A percentile compares a stretch with the other conserved stretches of the same genome.
Evolutionary conservation across 345 rosid genomes (phyloP).

Genomic region (Populus deltoides): DNA sequence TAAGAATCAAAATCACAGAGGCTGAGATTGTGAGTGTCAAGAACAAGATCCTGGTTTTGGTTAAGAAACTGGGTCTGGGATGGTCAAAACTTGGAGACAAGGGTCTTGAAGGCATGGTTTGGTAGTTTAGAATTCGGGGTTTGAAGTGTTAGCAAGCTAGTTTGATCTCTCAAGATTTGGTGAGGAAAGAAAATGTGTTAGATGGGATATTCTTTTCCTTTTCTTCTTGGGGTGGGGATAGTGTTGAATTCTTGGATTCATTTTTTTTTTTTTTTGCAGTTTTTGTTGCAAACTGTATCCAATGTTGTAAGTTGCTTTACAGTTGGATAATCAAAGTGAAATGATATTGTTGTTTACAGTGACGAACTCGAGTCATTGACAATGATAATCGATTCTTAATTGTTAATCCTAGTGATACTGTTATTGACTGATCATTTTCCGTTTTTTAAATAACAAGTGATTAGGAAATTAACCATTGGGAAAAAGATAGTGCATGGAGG

Average conservation of each 20-base stretch:
- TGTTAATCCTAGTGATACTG: background rate
- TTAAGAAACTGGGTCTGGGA: conserved; percentile 36
- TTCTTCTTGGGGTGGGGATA: background rate
- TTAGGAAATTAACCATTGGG: conserved; percentile 11
- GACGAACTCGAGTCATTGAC: background rate
- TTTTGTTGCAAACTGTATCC: conserved; percentile 32
- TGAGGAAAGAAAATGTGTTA: background rate
- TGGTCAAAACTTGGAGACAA: conserved; percentile 40
- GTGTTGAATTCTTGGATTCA: background rate
- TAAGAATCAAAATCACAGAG: conserved; percentile 51
- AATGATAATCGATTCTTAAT: background rate
- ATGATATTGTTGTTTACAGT: conserved; percentile 28
- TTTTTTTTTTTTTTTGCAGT: background rate
- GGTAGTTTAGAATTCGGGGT: conserved; percentile 18
- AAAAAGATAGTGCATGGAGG: conserved; percentile 25
- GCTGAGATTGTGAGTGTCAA: conserved; percentile 71
- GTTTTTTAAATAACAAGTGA: background rate
- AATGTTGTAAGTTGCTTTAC: conserved; percentile 42
- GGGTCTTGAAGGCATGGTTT: conserved; percentile 75
- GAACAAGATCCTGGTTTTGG: conserved; percentile 59
- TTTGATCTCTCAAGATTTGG: conserved; percentile 16
- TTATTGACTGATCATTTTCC: background rate
- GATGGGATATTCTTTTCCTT: background rate
- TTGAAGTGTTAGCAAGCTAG: background rate
- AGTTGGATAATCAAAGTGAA: conserved; percentile 34